Base-by-base conservation (phyloP, 2,329 filamentous ascomycete species). In the Hymenoscyphus salicellus region DNA sequence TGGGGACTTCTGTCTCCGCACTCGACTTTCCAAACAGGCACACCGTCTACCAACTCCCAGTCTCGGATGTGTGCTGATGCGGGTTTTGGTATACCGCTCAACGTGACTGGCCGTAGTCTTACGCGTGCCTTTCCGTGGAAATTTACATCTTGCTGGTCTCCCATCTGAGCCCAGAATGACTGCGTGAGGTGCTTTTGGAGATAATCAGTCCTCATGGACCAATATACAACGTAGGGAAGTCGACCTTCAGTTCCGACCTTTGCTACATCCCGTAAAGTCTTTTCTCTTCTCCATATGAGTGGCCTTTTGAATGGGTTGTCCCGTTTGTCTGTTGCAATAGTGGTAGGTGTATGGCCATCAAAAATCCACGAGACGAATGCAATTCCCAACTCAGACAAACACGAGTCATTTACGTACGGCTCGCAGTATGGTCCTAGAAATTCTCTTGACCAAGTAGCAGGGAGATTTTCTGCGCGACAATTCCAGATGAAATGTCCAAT, bases 401-500 rank as follows among this genome's bases (percentile, higher is more conserved):
- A 62, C 60, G 69, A 60, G 28, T 68, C 63, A 2, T 32, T 65
- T 55, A 72, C 67, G 23, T 63, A 72, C 5, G 72, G 72, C 52
- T 73, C 70, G 1, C 64, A 63, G 6, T 63, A 38, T 6, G 32
- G 20, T 38, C 36, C 36, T 4, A 5, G 3, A 38, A 16, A 38
- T 38, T 38, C 36, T 38, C 14, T 38, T 38, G 36, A 16, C 36
- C 36, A 38, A 38, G 11, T 4, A 7, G 6, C 10, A 58, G 65
- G 46, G 61, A 55, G 10, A 32, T 60, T 69, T 33, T 65, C 49
- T 30, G 67, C 71, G 61, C 73, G 69, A 30, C 70, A 68, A 23
- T 65, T 65, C 63, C 70, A 71, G 16, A 73, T 66, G 2, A 64
- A 63, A 66, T 74, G 72, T 1, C 68, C 72, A 32, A 74, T 57